A percentile compares a stretch with the other conserved stretches of the same genome.
phyloP scores from a whole-genome alignment of 176 grass and related monocot genomes.

The Eleusine indica region DNA sequence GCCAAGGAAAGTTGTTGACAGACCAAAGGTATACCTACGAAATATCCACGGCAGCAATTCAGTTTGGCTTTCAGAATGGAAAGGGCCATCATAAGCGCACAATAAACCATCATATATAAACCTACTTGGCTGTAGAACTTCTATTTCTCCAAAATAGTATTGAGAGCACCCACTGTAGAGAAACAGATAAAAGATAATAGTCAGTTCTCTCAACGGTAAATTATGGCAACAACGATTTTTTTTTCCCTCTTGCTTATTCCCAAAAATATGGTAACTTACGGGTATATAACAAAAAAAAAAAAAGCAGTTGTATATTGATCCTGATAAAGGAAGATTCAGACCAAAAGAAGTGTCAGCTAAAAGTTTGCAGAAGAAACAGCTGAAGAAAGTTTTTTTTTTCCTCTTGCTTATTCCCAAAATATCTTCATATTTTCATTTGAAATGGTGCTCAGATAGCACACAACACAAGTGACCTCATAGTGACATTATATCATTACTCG shows the following conservation, averaged over 20 bases:
- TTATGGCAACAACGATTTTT: too few relatives aligned
- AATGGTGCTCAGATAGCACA: neutral
- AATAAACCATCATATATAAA: slow-evolving; percentile 24
- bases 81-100: slow-evolving; percentile 26
- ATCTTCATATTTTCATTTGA: neutral
- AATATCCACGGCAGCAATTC: slow-evolving; percentile 28
- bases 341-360: neutral
- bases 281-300: neutral
- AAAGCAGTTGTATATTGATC: neutral
- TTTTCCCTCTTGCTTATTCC: too few relatives aligned
- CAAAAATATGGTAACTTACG: neutral
- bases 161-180: slow-evolving; percentile 56
- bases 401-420: neutral
- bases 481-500: neutral
- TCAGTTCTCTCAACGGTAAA: slow-evolving; percentile 35
- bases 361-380: neutral
- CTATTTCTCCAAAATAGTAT: slow-evolving; percentile 44
- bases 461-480: neutral
- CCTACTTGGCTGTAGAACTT: slow-evolving; percentile 48
- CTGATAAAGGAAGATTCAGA: neutral
- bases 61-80: slow-evolving; percentile 31
- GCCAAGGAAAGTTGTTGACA: slow-evolving; percentile 55
- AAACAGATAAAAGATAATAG: neutral
- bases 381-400: neutral
- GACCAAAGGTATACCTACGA: slow-evolving; percentile 52